Conservation (phyloP, 345 rosid genomes). For the Durio zibethinus region DNA sequence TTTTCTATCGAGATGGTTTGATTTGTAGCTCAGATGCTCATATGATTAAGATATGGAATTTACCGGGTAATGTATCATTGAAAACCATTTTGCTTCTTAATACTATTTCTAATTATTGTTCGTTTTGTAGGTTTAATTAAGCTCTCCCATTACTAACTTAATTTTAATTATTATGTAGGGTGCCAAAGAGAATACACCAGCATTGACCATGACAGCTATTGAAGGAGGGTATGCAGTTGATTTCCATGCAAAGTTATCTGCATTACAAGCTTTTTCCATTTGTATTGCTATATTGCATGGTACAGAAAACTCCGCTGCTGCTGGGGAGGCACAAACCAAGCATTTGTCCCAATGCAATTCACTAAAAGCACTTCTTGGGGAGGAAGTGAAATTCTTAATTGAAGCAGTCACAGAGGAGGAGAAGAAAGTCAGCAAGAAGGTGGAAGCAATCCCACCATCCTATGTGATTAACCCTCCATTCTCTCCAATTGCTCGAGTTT, state of each 20-base stretch:
- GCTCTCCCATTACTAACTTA: neutral
- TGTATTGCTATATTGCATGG: conserved; percentile 75
- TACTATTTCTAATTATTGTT: neutral
- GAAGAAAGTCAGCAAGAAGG: conserved; percentile 37
- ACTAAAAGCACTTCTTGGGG: conserved; percentile 62
- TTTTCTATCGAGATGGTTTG: neutral
- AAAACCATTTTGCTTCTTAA: conserved; percentile 6
- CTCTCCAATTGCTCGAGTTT: conserved; percentile 87
- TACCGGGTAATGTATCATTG: neutral
- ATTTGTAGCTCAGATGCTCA: neutral
- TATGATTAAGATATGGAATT: neutral
- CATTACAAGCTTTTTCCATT: conserved; percentile 87
- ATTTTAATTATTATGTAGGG: conserved; percentile 43
- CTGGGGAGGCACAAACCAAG: conserved; percentile 26
- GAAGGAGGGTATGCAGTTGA: conserved; percentile 72
- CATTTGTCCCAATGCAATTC: conserved; percentile 48
- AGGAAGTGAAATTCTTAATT: conserved; percentile 61
- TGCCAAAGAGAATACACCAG: conserved; percentile 62
- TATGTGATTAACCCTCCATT: conserved; percentile 76
- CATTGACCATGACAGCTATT: conserved; percentile 49
- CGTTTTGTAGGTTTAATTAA: neutral
- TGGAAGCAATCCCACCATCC: conserved; percentile 47
- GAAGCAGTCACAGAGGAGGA: conserved; percentile 59
- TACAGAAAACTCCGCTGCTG: conserved; percentile 30
- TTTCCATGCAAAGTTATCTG: conserved; percentile 84